phyloP scores from a whole-genome alignment of 495 filamentous ascomycete species.

The Penicillium soppii region DNA sequence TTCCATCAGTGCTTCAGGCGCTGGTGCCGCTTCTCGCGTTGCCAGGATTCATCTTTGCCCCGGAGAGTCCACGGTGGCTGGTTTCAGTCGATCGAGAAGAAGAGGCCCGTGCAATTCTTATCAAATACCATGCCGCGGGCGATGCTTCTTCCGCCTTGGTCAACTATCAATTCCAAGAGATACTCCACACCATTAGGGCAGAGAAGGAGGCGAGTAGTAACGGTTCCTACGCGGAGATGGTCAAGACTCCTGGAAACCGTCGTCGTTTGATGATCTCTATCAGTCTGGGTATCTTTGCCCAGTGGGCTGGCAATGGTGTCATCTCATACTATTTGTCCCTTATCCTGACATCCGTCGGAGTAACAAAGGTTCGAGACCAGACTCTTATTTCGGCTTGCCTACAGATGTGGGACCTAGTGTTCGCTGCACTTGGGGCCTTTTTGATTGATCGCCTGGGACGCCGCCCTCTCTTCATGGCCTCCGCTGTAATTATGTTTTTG shows the following conservation, averaged over 20 bases:
- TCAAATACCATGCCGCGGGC: conserved; percentile 27
- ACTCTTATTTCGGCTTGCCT: conserved; percentile 31
- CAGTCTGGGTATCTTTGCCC: conserved; percentile 44
- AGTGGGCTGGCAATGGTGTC: conserved; percentile 48
- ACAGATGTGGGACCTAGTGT: conserved; percentile 43
- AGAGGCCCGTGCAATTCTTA: conserved; percentile 37
- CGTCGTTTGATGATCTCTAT: conserved; percentile 57
- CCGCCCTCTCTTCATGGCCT: conserved; percentile 53
- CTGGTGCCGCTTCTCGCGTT: conserved; percentile 43
- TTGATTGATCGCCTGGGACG: conserved; percentile 57
- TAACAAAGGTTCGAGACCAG: conserved; percentile 45
- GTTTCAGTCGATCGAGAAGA: conserved; percentile 30
- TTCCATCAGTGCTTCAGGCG: conserved; percentile 53
- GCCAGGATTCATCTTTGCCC: conserved; percentile 36
- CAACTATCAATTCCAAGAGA: conserved; percentile 26
- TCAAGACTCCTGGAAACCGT: conserved; percentile 66
- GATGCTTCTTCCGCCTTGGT: conserved; percentile 19
- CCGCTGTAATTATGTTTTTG: conserved; percentile 48
- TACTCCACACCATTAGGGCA: conserved; percentile 16
- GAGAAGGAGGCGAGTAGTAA: conserved; percentile 21
- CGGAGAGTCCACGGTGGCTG: conserved; percentile 48
- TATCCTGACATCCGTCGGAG: conserved; percentile 55
- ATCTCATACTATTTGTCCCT: conserved; percentile 59
- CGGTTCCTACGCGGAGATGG: conserved; percentile 36
- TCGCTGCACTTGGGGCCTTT: conserved; percentile 51